Base-by-base conservation (phyloP, 1,284 basidiomycete species). In the Mycosarcoma mackinlayi region DNA sequence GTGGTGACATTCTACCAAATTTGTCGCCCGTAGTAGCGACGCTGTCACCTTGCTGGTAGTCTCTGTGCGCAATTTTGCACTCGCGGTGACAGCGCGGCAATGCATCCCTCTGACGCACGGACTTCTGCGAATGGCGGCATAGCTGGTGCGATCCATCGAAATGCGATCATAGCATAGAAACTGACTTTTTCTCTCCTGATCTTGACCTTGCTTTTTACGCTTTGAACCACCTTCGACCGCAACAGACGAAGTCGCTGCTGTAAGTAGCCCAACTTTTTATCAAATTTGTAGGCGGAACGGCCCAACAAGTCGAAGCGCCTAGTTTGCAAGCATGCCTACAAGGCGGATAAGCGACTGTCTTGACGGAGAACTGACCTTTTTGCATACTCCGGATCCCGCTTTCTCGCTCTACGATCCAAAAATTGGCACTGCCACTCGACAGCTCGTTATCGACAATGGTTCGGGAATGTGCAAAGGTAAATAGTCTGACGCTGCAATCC, bases 391-490 rank as follows among this genome's bases (percentile, higher is more conserved):
- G 38, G 4, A 6, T 10, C 25, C 9, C 28, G 19, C n/a, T 23
- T n/a, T 37, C 28, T 25, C 61, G 7, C 24, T 48, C 24, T 40
- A 37, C 41, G 39, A 49, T 8, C 47, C 5, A 30, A 30, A 24
- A 30, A 30, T 40, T 11, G 39, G 18, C 33, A 28, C 24, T 13
- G 14, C 23, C 23, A 7, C 24, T 27, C 31, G 34, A 57, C 45
- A 80, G 78, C 80, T 82, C 72, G 80, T 82, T 65, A 80, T 82
- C 66, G 80, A 82, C 80, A 82, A 82, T 78, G 80, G 80, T 70
- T 80, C 80, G 54, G 80, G 80, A 54, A 82, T 82, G 80, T 82
- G 80, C 78, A 82, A 82, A 69, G 77, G 75, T 77, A 63, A 42
- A 73, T 50, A 28, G 30, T 21, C 30, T 9, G 41, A 23, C 37